Evolutionary conservation across 768 basidiomycete species (phyloP), one percentile per base, ranked within the genome.

Genomic region (Podaxis sp.): DNA sequence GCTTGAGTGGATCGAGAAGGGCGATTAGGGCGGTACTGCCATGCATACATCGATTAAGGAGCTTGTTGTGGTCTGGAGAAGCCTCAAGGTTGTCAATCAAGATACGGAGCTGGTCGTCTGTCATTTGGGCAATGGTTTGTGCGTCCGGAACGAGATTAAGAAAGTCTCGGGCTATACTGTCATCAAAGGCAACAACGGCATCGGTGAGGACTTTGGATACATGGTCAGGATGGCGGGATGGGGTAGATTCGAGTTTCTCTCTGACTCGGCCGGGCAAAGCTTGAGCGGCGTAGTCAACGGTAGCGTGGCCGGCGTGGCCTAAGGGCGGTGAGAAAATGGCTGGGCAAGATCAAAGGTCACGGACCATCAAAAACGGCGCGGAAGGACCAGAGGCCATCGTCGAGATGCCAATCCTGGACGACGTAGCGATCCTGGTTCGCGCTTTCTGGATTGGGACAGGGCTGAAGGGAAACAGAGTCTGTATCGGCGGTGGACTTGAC

Each of bases 21-120:
- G 84, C 73, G 38, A 85, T 68, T 9, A 85, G 74, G 2, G 76
- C 82, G 1, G 85, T 86, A 2, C 80, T 76, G 5, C 85, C 85
- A 17, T 79, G 74, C 79, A 84, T 82, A 70, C 82, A 82, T 42
- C 79, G 77, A 26, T 75, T 65, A 5, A 84, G 72, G 52, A 30
- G 12, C 38, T 17, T 12, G 59, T n/a, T 26, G 13, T 12, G 24
- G 28, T 73, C 74, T 4, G 68, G 67, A 17, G 75, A 70, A 54
- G 80, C 69, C 17, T 68, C 70, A 19, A 65, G 63, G 65, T 81
- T 80, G 65, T 83, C 79, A 55, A 84, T 75, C 26, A 80, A 75
- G 2, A 65, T 59, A 4, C 67, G 67, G n/a, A 84, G 72, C 17
- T 80, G 75, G 28, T 74, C 73, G 63, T 80, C 77, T 3, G 78